Base-by-base conservation (phyloP, 257 asterid genomes). In the Haberlea rhodopensis region DNA sequence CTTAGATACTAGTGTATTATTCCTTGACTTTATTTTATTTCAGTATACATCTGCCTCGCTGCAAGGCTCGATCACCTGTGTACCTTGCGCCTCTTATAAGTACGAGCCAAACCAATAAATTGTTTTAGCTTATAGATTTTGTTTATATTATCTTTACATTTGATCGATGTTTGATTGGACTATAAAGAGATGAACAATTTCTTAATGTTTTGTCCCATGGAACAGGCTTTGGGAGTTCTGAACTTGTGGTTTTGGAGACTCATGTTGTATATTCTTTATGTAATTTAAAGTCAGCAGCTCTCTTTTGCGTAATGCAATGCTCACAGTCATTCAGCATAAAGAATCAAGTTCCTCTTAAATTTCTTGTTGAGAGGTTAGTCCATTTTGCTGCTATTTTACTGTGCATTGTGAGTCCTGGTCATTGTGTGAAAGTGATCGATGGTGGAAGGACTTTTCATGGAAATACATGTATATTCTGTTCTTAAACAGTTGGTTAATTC, bases 241-340 rank as follows among this genome's bases (percentile, higher is more conserved):
- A 77, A 26, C 78, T 87, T 56, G 67, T 8, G 82, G 76, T 83
- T 60, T 67, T 89, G 82, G 95, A 85, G 82, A 69, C 68, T 77
- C 80, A 74, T 71, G 63, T 77, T 76, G 79, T 72, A n/a, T 79
- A 87, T 72, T 85, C 91, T 15, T 66, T 87, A 52, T 80, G 77
- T 64, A 78, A 81, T 78, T 81, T 72, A 68, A 83, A 81, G 67
- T 72, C 84, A 8, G 81, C 89, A 6, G 70, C 85, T 67, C 83
- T 60, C 62, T 83, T 87, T 78, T 78, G n/a, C 63, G 77, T 89
- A 54, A 74, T 89, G 80, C 80, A 61, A 62, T 77, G 81, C 71
- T 45, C 73, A 10, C 68, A 67, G 61, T 53, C 86, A n/a, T n/a
- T n/a, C n/a, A n/a, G n/a, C n/a, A n/a, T n/a, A n/a, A n/a, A n/a